phyloP scores from a whole-genome alignment of 179 eudicot genomes.

The Spergularia azorica region DNA sequence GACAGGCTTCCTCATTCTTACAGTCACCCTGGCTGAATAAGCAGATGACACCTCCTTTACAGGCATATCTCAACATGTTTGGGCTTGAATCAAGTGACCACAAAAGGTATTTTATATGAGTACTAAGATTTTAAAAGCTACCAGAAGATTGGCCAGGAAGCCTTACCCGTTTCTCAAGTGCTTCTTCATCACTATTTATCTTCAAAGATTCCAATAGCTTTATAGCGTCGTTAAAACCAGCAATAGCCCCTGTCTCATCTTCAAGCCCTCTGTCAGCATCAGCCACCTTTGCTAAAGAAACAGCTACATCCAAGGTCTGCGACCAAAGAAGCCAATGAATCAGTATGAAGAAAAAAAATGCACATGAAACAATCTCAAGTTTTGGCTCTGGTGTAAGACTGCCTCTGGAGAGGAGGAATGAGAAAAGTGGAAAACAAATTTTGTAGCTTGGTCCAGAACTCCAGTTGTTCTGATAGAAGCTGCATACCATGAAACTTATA shows the following conservation, averaged over 20 bases:
- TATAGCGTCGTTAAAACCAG: constrained; percentile 75
- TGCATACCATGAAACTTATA: not conserved
- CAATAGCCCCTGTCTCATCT: constrained; percentile 58
- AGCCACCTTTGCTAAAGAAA: constrained; percentile 94
- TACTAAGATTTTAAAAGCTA: no score
- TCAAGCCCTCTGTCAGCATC: constrained; percentile 86
- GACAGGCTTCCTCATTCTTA: no score
- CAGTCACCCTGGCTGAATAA: no score
- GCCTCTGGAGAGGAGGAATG: no score
- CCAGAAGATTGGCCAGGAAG: constrained; percentile 14
- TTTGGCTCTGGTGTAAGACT: not conserved
- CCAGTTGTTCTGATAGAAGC: not conserved
- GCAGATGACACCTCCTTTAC: no score
- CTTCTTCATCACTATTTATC: constrained; percentile 53
- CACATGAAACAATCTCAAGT: not conserved
- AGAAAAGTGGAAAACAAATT: not conserved
- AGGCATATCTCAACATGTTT: not conserved
- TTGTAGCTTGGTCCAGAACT: not conserved
- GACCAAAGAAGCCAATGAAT: constrained; percentile 13
- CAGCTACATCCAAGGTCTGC: constrained; percentile 79
- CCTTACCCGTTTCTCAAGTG: constrained; percentile 80
- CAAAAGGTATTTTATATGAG: no score
- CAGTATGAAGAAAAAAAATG: not conserved
- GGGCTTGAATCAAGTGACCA: not conserved
- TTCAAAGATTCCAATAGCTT: constrained; percentile 57